Evolutionary conservation across 768 basidiomycete genomes (phyloP), one percentile per base, ranked within the genome.

Genomic region (Daedaleopsis sinensis): DNA sequence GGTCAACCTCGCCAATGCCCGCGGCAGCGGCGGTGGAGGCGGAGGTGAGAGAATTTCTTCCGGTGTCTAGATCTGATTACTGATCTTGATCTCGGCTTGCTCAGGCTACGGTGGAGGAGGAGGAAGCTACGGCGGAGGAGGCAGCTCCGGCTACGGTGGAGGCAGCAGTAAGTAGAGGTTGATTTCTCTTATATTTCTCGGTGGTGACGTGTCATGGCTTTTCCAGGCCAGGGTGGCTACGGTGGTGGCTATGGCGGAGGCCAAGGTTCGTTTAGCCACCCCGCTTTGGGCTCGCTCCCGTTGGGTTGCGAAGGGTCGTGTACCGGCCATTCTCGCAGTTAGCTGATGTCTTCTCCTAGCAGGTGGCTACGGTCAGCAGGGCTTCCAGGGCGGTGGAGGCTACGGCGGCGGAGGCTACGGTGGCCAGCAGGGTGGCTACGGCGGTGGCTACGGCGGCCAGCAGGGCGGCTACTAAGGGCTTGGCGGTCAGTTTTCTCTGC

Each of bases 1-100:
- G 75, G 84, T 86, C 54, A 98, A 96, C 80, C 79, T 91, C 55
- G 89, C 90, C 42, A 91, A 93, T 65, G 85, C 88, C 52, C 83
- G 89, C 53, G 74, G 77, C 49, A 72, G 77, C n/a, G 84, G 83
- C 5, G 84, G 83, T 39, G 84, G 84, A 10, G 78, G 79, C 59
- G 76, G 74, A 49, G 47, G 58, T 63, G 11, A 58, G 55, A 23
- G 46, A 46, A 46, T 16, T 35, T n/a, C n/a, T n/a, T 18, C 3
- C 54, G 52, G 21, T 15, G 32, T 37, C 5, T 13, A 46, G 38
- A 48, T 54, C 35, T 0, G 11, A 36, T 27, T 11, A 16, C 50
- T 59, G 46, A 64, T 46, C 5, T 23, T 19, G 55, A 13, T n/a
- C 27, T 27, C 15, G 21, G 11, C 15, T 16, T 44, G 13, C 9